Evolutionary conservation across 345 rosid species (phyloP).

Genomic region (Eucalyptus fibrosa): DNA sequence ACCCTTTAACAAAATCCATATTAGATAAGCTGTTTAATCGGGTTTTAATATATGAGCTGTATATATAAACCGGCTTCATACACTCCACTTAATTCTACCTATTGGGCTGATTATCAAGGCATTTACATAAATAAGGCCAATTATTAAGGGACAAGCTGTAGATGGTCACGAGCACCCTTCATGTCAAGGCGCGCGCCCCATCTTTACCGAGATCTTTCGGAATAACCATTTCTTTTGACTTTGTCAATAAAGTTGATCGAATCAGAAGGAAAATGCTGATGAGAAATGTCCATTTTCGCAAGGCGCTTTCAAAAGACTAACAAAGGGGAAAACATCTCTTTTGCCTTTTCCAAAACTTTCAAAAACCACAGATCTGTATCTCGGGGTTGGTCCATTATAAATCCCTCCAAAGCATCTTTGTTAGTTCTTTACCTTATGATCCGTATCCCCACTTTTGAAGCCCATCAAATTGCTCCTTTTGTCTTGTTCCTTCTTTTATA

Average conservation of each 20-base stretch:
- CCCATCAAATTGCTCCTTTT: not conserved
- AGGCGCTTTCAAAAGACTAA: not conserved
- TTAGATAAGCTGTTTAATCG: not conserved
- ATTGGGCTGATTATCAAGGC: not conserved
- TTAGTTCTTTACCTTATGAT: conserved; percentile 24
- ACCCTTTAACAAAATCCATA: not conserved
- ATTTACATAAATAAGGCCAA: not conserved
- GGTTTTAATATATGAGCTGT: not conserved
- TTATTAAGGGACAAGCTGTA: not conserved
- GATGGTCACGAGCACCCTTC: not conserved
- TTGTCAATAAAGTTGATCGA: conserved; percentile 3
- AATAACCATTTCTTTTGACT: not conserved
- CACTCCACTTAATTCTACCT: not conserved
- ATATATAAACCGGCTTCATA: not conserved
- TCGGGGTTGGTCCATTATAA: conserved; percentile 2
- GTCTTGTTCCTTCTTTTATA: not conserved
- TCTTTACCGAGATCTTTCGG: not conserved
- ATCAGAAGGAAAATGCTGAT: not conserved
- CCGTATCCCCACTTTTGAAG: conserved; percentile 24
- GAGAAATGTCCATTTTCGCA: not conserved
- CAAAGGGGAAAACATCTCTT: conserved; percentile 1
- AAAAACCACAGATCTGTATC: not conserved
- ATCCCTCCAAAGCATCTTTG: not conserved
- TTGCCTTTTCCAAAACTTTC: not conserved
- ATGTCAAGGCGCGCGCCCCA: not conserved